phyloP scores from a whole-genome alignment of 768 basidiomycete genomes.

The Stropharia rugosoannulata region DNA sequence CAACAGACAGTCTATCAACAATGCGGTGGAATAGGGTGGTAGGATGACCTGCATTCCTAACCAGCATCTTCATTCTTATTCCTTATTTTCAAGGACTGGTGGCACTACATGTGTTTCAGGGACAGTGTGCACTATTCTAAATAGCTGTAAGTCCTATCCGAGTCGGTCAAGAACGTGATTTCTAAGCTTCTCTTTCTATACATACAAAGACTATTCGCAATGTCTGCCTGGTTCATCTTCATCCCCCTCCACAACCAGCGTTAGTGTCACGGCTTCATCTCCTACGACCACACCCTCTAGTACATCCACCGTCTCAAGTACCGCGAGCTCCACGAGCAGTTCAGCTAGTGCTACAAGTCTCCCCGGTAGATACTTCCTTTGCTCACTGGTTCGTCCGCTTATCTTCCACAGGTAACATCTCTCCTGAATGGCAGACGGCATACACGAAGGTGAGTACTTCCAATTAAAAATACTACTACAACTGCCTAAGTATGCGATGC shows the following conservation, averaged over 20 bases:
- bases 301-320: slow-evolving; percentile 9
- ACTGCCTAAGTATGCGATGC: not conserved
- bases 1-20: slow-evolving; percentile 44
- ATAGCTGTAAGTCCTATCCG: slow-evolving; percentile 37
- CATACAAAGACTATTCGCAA: slow-evolving; percentile 44
- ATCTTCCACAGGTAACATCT: slow-evolving; percentile 33
- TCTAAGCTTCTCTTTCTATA: not conserved
- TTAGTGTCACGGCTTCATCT: slow-evolving; percentile 15
- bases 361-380: slow-evolving; percentile 11
- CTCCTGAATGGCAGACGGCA: slow-evolving; percentile 54
- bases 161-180: not conserved
- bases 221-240: slow-evolving; percentile 42
- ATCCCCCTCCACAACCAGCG: slow-evolving; percentile 21
- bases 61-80: not conserved
- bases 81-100: slow-evolving; percentile 36
- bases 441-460: slow-evolving; percentile 42
- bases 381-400: not conserved
- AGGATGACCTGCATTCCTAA: not conserved
- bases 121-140: slow-evolving; percentile 40
- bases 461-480: not conserved
- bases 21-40: slow-evolving; percentile 54
- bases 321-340: slow-evolving; percentile 15
- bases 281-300: slow-evolving; percentile 19
- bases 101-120: slow-evolving; percentile 47
- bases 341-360: slow-evolving; percentile 18